phyloP scores from a whole-genome alignment of 78 protist genomes.

The Tieghemostelium lacteum region DNA sequence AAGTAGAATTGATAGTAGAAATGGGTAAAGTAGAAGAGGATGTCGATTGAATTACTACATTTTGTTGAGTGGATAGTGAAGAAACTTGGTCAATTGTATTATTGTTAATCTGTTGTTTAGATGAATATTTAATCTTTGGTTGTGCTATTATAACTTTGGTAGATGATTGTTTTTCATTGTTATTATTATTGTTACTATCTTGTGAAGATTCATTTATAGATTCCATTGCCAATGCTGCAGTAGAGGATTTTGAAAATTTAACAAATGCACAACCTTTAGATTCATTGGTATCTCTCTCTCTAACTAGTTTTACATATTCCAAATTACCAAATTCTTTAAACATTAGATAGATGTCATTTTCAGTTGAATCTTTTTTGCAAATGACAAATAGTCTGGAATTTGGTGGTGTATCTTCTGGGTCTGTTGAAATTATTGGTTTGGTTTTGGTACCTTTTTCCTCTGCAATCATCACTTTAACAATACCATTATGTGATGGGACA shows the following conservation, averaged over 20 bases:
- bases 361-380: slow-evolving; percentile 26
- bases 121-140: slow-evolving; percentile 44
- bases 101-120: no score
- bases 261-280: slow-evolving; percentile 77
- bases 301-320: slow-evolving; percentile 46
- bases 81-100: no score
- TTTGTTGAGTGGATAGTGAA: no score
- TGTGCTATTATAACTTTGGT: slow-evolving; percentile 50
- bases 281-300: slow-evolving; percentile 59
- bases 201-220: slow-evolving; percentile 24
- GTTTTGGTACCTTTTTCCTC: slow-evolving; percentile 61
- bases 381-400: slow-evolving; percentile 74
- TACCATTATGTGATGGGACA: background rate
- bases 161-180: slow-evolving; percentile 5
- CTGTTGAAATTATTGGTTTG: slow-evolving; percentile 34
- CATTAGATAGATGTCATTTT: slow-evolving; percentile 28
- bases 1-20: no score
- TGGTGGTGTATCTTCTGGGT: slow-evolving; percentile 80
- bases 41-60: no score
- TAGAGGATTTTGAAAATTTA: slow-evolving; percentile 54
- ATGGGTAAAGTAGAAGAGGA: no score
- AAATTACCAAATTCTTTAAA: slow-evolving; percentile 57
- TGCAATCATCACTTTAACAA: slow-evolving; percentile 62
- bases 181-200: slow-evolving; percentile 5
- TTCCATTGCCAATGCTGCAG: slow-evolving; percentile 78